Evolutionary conservation across 768 basidiomycete genomes (phyloP).

Genomic region (Suillus clintonianus): DNA sequence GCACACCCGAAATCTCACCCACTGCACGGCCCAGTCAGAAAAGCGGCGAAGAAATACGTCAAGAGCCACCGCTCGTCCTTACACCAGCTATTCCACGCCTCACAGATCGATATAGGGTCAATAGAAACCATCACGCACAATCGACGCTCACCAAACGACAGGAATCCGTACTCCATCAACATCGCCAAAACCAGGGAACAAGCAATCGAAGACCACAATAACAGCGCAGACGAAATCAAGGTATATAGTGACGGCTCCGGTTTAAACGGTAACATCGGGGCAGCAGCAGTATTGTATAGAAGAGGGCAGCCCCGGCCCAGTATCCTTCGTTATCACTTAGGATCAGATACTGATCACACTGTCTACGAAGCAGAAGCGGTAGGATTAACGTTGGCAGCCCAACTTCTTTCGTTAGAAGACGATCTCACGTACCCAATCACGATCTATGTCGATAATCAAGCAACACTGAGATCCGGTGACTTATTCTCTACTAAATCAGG

Average conservation of each 20-base stretch:
- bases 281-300: slow-evolving; percentile 15
- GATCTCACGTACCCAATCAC: neutral
- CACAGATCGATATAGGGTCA: neutral
- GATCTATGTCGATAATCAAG: slow-evolving; percentile 22
- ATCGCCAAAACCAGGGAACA: neutral
- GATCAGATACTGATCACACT: slow-evolving; percentile 16
- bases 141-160: neutral
- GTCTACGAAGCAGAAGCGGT: slow-evolving; percentile 29
- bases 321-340: slow-evolving; percentile 8
- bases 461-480: slow-evolving; percentile 25
- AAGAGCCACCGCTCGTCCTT: neutral
- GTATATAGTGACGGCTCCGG: slow-evolving; percentile 18
- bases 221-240: neutral
- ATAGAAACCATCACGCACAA: neutral
- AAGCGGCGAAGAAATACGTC: neutral
- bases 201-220: neutral
- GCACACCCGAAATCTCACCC: neutral
- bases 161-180: neutral
- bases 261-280: slow-evolving; percentile 18
- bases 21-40: neutral
- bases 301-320: neutral
- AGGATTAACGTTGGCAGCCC: slow-evolving; percentile 15
- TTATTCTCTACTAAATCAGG: neutral
- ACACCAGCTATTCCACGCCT: neutral
- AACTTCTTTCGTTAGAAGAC: neutral